Conservation (phyloP, 116 monocot genomes). For the Cymodocea nodosa region DNA sequence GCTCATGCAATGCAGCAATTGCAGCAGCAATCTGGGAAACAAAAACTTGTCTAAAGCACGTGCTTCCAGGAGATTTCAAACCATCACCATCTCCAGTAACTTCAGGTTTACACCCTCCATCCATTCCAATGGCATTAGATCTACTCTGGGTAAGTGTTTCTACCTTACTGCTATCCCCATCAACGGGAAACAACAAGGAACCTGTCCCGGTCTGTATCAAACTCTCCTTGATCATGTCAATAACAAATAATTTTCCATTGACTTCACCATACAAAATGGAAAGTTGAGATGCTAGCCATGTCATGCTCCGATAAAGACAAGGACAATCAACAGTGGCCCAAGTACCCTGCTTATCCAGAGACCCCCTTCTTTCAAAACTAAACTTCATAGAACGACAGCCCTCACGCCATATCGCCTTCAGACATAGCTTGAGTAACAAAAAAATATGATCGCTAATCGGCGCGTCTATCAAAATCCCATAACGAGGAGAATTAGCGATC, state of each 20-base stretch:
- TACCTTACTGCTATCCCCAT: not conserved
- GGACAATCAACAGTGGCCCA: conserved; percentile 38
- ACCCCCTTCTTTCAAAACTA: conserved; percentile 4
- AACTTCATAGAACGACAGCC: conserved; percentile 22
- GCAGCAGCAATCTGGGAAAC: conserved; percentile 80
- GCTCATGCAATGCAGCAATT: conserved; percentile 70
- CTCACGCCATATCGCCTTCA: conserved; percentile 52
- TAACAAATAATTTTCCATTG: conserved; percentile 36
- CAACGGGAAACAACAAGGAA: conserved; percentile 28
- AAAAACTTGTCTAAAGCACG: conserved; percentile 19
- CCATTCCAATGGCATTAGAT: not conserved
- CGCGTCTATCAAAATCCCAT: conserved; percentile 57
- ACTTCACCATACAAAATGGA: conserved; percentile 66
- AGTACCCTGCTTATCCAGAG: conserved; percentile 15
- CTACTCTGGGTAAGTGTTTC: not conserved
- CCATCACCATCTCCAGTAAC: conserved; percentile 9
- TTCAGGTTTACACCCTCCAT: conserved; percentile 3
- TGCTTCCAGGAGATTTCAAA: not conserved
- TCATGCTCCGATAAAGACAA: conserved; percentile 27
- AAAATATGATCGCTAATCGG: conserved; percentile 59
- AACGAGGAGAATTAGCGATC: conserved; percentile 36
- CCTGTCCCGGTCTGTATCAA: conserved; percentile 32
- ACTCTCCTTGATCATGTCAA: conserved; percentile 58
- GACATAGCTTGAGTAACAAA: conserved; percentile 59
- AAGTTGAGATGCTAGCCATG: conserved; percentile 61